phyloP scores from a whole-genome alignment of 331 rosid species.

The Pyracantha coccinea region DNA sequence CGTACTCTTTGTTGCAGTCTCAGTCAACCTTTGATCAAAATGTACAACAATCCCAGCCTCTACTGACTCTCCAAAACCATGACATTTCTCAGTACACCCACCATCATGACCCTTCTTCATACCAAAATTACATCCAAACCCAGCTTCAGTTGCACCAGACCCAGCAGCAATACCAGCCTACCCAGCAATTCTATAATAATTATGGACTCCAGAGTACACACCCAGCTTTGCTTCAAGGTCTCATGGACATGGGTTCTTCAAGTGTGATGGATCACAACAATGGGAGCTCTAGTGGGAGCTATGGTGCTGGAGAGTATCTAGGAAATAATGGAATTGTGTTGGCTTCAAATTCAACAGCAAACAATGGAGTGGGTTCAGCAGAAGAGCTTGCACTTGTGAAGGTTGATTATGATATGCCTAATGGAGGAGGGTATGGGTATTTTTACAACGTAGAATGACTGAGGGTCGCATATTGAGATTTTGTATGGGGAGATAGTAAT shows the following conservation, averaged over 20 bases:
- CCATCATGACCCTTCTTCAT: slow-evolving; percentile 34
- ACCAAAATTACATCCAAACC: slow-evolving; percentile 71
- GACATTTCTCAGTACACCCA: slow-evolving; percentile 35
- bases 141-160: slow-evolving; percentile 72
- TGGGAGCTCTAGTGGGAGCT: slow-evolving; percentile 30
- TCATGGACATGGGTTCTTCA: slow-evolving; percentile 50
- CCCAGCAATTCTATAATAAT: slow-evolving; percentile 41
- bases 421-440: slow-evolving; percentile 51
- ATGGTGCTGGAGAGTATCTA: slow-evolving; percentile 22
- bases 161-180: slow-evolving; percentile 14
- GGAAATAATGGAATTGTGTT: slow-evolving; percentile 40
- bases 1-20: slow-evolving; percentile 42
- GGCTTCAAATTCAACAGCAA: slow-evolving; percentile 33
- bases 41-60: slow-evolving; percentile 20
- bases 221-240: slow-evolving; percentile 65
- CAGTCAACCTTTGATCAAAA: slow-evolving; percentile 8
- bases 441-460: slow-evolving; percentile 77
- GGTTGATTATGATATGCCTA: slow-evolving; percentile 78
- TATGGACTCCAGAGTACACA: slow-evolving; percentile 46
- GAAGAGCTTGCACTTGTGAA: slow-evolving; percentile 67
- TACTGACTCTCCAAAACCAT: slow-evolving; percentile 48
- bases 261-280: slow-evolving; percentile 37
- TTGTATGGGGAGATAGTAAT: background rate
- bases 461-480: background rate
- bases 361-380: slow-evolving; percentile 16